Base-by-base conservation (phyloP, 1,284 basidiomycete genomes). In the Gymnopus androsaceus region DNA sequence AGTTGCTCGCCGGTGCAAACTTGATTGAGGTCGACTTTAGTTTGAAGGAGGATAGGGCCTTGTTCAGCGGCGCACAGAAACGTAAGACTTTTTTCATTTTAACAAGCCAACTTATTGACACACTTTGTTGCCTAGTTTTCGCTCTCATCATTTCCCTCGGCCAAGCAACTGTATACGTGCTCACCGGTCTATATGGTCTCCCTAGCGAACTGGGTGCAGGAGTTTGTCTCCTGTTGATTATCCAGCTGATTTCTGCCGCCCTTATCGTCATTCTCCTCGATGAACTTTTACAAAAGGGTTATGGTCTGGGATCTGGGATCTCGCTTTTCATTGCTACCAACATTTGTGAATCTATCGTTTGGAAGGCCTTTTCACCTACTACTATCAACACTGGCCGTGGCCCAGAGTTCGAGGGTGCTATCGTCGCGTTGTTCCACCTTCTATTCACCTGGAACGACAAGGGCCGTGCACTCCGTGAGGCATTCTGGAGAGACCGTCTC, bases 391-490 rank as follows among this genome's bases (percentile, higher is more conserved):
- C 95, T 25, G 96, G 96, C 51, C 92, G 95, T 64, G 96, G 96
- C 5, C 94, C 96, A 58, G 96, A 99, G 74, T 99, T 99, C 65
- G 96, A 99, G 71, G 96, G 96, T 61, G 96, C 96, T 34, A 81
- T 98, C 63, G 90, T 98, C 60, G 90, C 95, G 3, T 84, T 98
- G 57, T 98, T 98, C 92, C 97, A 99, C 74, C 84, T 98, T 41
- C 78, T 98, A 60, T 97, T 99, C 79, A 98, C 96, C 17, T 97
- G 94, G 94, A 92, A 97, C 75, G 94, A 98, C 82, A 99, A 98
- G 78, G 89, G 93, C 50, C 90, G 96, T 59, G 96, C 96, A 0
- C 84, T 99, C 54, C 92, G 95, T 64, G 96, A 98, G 78, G 97
- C 96, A 0, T 97, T 99, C 83, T 98, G 94, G 91, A 83, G 96